Evolutionary conservation across 371 early-diverging fungal genomes (phyloP).

Genomic region (Phascolomyces articulosus): DNA sequence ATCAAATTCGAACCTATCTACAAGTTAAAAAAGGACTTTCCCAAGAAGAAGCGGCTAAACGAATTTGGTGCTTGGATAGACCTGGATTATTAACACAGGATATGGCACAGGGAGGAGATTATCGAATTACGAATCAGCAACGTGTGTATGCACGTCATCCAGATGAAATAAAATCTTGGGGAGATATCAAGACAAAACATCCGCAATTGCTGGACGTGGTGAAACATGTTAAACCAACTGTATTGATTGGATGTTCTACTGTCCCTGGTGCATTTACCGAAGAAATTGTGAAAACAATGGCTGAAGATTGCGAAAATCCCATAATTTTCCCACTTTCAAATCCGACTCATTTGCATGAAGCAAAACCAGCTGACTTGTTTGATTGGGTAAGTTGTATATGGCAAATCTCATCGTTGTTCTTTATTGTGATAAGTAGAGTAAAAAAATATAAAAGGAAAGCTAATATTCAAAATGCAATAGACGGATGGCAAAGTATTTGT

Average conservation of each 20-base stretch:
- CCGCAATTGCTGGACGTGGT: conserved; percentile 26
- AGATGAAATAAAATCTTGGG: conserved; percentile 10
- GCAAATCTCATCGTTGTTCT: too few relatives aligned
- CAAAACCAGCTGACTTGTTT: conserved; percentile 15
- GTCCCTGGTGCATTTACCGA: conserved; percentile 26
- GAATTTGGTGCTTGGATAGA: conserved; percentile 30
- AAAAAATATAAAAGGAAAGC: too few relatives aligned
- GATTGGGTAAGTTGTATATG: conserved; percentile 12
- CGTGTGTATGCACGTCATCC: conserved; percentile 9
- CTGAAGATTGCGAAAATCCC: conserved; percentile 22
- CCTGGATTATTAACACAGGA: conserved; percentile 23
- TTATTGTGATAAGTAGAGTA: too few relatives aligned
- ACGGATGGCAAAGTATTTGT: conserved; percentile 30
- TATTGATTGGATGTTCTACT: conserved; percentile 35
- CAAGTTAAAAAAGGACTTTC: not conserved
- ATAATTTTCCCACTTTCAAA: conserved; percentile 39
- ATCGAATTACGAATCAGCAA: conserved; percentile 14
- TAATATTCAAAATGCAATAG: not conserved
- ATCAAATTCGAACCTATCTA: conserved; percentile 18
- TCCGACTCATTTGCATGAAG: conserved; percentile 25
- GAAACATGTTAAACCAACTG: conserved; percentile 29
- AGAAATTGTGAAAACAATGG: conserved; percentile 29
- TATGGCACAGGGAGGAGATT: conserved; percentile 6
- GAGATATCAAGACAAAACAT: not conserved
- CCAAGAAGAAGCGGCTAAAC: conserved; percentile 13